Conservation (phyloP, 306 rosid species). For the Gastrolobium bilobum region DNA sequence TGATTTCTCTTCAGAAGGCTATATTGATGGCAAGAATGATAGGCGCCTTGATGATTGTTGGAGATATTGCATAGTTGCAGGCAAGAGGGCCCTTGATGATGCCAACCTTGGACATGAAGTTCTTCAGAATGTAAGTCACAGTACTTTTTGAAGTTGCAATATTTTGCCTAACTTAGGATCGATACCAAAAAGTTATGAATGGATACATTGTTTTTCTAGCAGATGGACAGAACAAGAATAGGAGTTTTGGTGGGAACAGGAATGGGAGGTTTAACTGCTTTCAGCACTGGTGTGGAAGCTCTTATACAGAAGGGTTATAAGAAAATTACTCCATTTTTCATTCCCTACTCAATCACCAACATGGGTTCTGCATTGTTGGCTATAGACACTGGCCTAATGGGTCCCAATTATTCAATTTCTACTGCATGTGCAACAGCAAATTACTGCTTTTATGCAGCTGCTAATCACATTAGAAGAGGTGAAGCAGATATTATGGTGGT, state of each 20-base stretch:
- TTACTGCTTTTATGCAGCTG: conserved; percentile 73
- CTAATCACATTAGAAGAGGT: conserved; percentile 77
- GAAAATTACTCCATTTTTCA: conserved; percentile 67
- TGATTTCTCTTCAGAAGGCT: conserved; percentile 64
- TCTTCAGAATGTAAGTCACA: conserved; percentile 59
- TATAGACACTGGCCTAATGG: conserved; percentile 76
- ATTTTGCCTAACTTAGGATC: background rate
- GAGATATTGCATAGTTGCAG: conserved; percentile 73
- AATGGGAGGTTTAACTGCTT: conserved; percentile 70
- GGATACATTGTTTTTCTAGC: conserved; percentile 11
- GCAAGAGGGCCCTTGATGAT: conserved; percentile 76
- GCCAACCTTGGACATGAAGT: conserved; percentile 72
- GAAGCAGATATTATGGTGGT: conserved; percentile 82
- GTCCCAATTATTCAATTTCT: conserved; percentile 78
- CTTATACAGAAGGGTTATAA: conserved; percentile 60
- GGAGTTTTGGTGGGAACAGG: conserved; percentile 81
- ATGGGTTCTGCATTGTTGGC: conserved; percentile 81
- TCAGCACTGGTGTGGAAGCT: conserved; percentile 61
- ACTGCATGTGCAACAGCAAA: conserved; percentile 88
- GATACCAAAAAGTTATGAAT: background rate
- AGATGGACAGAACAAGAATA: conserved; percentile 72
- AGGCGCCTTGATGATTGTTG: conserved; percentile 75
- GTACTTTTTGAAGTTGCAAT: background rate
- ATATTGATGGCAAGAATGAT: conserved; percentile 66
- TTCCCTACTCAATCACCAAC: conserved; percentile 69